phyloP scores from a whole-genome alignment of 129 eudicot species.

The Dittrichia graveolens region DNA sequence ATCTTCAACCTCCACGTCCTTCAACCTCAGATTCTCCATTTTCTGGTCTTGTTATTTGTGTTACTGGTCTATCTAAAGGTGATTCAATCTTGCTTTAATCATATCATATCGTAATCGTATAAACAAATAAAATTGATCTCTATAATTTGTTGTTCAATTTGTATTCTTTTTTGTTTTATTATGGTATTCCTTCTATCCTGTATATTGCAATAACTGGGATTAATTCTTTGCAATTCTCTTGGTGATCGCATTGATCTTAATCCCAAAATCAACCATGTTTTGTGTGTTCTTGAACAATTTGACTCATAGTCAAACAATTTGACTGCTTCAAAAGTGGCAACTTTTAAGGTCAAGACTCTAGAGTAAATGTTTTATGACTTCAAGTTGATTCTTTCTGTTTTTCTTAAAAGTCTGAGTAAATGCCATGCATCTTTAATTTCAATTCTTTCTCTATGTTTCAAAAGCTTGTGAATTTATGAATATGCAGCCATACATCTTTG shows the following conservation, averaged over 20 bases:
- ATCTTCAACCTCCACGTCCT: constrained; percentile 44
- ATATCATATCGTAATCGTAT: neutral
- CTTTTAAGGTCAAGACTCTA: neutral
- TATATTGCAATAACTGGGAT: neutral
- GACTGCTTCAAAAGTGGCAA: constrained; percentile 7
- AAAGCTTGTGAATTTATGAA: constrained; percentile 4
- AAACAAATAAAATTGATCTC: neutral
- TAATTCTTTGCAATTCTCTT: neutral
- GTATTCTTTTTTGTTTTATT: too few species aligned
- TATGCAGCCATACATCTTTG: constrained; percentile 22
- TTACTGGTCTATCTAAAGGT: constrained; percentile 93
- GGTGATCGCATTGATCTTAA: too few species aligned
- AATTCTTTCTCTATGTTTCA: neutral
- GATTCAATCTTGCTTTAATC: constrained; percentile 8
- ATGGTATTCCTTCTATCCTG: too few species aligned
- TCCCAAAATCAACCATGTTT: neutral
- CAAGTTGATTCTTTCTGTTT: too few species aligned
- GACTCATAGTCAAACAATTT: constrained; percentile 17
- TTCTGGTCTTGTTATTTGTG: constrained; percentile 81
- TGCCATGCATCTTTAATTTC: neutral
- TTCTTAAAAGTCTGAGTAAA: too few species aligned
- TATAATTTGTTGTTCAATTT: constrained; percentile 5
- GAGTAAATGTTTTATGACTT: constrained; percentile 3
- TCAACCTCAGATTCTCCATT: constrained; percentile 53
- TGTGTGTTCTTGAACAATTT: constrained; percentile 17